Evolutionary conservation across 2,329 filamentous ascomycete genomes (phyloP).

Genomic region (Intubia oerlemansii): DNA sequence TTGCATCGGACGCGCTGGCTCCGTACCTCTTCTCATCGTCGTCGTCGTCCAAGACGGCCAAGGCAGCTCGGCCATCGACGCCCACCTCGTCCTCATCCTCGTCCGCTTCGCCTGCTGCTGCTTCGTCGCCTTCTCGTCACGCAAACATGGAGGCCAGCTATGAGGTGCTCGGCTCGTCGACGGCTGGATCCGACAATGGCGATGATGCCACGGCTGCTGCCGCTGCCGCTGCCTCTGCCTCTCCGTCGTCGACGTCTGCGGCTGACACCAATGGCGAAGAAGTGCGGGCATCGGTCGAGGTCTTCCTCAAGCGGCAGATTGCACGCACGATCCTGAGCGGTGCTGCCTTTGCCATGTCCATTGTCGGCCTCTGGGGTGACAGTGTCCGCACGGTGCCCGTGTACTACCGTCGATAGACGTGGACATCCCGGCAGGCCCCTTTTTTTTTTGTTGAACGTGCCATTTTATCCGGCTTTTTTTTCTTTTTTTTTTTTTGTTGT

Average conservation of each 20-base stretch:
- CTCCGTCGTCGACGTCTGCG: too few species aligned
- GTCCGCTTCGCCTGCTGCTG: conserved; percentile 8
- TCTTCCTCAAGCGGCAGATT: conserved; percentile 29
- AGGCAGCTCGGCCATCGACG: too few species aligned
- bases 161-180: conserved; percentile 22
- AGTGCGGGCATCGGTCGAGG: conserved; percentile 33
- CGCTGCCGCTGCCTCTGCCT: too few species aligned
- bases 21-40: conserved; percentile 17
- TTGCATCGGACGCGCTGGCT: conserved; percentile 24
- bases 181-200: conserved; percentile 18
- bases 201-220: conserved; percentile 13
- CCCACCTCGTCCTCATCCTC: conserved; percentile 1
- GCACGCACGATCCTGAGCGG: conserved; percentile 31
- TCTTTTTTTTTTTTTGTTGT: background rate
- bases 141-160: conserved; percentile 46
- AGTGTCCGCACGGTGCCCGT: conserved; percentile 16
- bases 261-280: conserved; percentile 39
- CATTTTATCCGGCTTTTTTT: background rate
- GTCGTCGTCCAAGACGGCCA: conserved; percentile 7
- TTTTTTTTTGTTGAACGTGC: background rate
- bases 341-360: conserved; percentile 36
- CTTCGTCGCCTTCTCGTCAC: conserved; percentile 9
- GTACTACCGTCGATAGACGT: too few species aligned
- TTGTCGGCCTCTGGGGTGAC: conserved; percentile 47
- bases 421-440: too few species aligned